Conservation (phyloP, 2,329 filamentous ascomycete genomes). For the Cadophora sp. region DNA sequence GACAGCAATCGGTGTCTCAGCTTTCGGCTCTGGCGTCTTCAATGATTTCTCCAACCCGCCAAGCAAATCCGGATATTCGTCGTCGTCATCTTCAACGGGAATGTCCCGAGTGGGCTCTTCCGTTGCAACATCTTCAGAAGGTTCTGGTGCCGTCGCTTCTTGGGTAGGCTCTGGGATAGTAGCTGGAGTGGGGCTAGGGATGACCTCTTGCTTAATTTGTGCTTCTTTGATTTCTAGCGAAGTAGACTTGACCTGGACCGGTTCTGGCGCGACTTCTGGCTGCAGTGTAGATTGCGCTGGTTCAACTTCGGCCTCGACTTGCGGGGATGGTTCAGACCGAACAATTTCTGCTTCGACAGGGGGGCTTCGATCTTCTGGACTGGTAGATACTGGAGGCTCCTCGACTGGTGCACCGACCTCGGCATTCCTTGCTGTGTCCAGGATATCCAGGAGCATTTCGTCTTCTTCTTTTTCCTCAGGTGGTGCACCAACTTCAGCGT, state of each 20-base stretch:
- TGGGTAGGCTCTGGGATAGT: not conserved
- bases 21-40: slow-evolving; percentile 19
- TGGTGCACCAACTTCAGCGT: not conserved
- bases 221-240: not conserved
- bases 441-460: slow-evolving; percentile 40
- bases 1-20: slow-evolving; percentile 9
- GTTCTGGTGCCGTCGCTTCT: not conserved
- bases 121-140: not conserved
- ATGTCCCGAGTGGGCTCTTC: not conserved
- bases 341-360: slow-evolving; percentile 1
- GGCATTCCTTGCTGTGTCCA: slow-evolving; percentile 31
- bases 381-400: not conserved
- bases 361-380: not conserved
- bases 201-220: not conserved
- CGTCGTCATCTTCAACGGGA: slow-evolving; percentile 32
- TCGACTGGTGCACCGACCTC: slow-evolving; percentile 19
- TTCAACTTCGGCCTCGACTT: not conserved
- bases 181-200: not conserved
- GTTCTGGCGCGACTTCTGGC: slow-evolving; percentile 1
- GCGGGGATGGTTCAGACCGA: not conserved
- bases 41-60: slow-evolving; percentile 41
- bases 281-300: not conserved
- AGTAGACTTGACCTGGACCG: not conserved
- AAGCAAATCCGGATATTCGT: slow-evolving; percentile 40
- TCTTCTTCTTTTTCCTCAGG: slow-evolving; percentile 39